phyloP scores from a whole-genome alignment of 2,329 filamentous ascomycete species.

The Huntiella bhutanensis region DNA sequence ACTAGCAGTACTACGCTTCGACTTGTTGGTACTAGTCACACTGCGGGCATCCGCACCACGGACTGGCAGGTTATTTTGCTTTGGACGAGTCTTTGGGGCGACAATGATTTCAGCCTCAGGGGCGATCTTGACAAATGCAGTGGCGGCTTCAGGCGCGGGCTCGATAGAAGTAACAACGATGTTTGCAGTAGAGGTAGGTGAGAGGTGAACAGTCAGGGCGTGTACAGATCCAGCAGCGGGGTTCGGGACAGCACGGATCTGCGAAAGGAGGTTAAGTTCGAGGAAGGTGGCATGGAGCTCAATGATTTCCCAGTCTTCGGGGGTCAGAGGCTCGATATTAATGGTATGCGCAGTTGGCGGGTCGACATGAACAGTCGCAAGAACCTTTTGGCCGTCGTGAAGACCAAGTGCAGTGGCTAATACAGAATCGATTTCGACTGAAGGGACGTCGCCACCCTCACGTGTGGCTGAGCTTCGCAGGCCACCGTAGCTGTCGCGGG shows the following conservation, averaged over 20 bases:
- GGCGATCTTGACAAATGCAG: slow-evolving; percentile 76
- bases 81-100: slow-evolving; percentile 73
- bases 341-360: slow-evolving; percentile 83
- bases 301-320: slow-evolving; percentile 97
- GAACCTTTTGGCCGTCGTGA: slow-evolving; percentile 62
- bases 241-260: slow-evolving; percentile 86
- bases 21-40: slow-evolving; percentile 59
- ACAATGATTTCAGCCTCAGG: slow-evolving; percentile 95
- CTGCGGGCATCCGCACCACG: slow-evolving; percentile 50
- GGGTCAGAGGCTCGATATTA: slow-evolving; percentile 87
- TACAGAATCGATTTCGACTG: slow-evolving; percentile 74
- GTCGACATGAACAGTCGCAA: slow-evolving; percentile 59
- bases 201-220: slow-evolving; percentile 77
- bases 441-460: slow-evolving; percentile 55
- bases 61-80: slow-evolving; percentile 29
- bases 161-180: slow-evolving; percentile 72
- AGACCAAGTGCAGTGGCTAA: slow-evolving; percentile 63
- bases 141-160: slow-evolving; percentile 25
- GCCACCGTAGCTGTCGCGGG: slow-evolving; percentile 51
- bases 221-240: slow-evolving; percentile 47
- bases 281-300: slow-evolving; percentile 91
- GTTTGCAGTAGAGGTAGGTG: slow-evolving; percentile 86
- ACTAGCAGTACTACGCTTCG: slow-evolving; percentile 59
- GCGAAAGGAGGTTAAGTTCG: slow-evolving; percentile 78
- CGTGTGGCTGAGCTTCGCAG: slow-evolving; percentile 27